phyloP scores from a whole-genome alignment of 2,329 filamentous ascomycete genomes.

The Dactylellina drechsleri region DNA sequence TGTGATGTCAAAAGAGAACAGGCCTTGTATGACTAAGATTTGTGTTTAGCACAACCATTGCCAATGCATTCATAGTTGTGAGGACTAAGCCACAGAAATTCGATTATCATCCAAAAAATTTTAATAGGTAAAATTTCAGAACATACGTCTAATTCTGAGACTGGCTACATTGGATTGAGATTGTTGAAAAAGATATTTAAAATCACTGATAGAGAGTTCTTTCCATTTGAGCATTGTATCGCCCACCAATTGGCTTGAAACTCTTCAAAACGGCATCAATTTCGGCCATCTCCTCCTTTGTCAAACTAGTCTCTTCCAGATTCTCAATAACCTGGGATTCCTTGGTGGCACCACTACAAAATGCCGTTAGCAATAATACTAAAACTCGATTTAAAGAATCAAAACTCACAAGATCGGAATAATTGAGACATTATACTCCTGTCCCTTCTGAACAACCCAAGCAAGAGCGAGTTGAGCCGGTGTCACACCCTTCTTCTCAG shows the following conservation, averaged over 20 bases:
- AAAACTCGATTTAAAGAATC: not conserved
- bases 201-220: constrained; percentile 28
- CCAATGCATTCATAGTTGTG: no score
- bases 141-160: no score
- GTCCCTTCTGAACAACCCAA: constrained; percentile 69
- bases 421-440: constrained; percentile 67
- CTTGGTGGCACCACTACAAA: constrained; percentile 64
- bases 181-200: not conserved
- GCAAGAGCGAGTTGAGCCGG: constrained; percentile 73
- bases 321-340: constrained; percentile 72
- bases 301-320: constrained; percentile 65
- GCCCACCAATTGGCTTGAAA: constrained; percentile 65
- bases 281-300: constrained; percentile 66
- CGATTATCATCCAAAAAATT: no score
- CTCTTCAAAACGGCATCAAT: constrained; percentile 66
- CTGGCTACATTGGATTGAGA: not conserved
- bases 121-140: no score
- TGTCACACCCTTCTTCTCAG: constrained; percentile 70
- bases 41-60: no score
- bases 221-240: constrained; percentile 63
- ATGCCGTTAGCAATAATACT: constrained; percentile 5
- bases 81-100: no score
- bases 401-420: constrained; percentile 72
- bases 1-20: no score
- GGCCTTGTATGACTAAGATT: no score